Base-by-base conservation (phyloP, 2,329 filamentous ascomycete species). In the Penicillium fuscoglaucum region DNA sequence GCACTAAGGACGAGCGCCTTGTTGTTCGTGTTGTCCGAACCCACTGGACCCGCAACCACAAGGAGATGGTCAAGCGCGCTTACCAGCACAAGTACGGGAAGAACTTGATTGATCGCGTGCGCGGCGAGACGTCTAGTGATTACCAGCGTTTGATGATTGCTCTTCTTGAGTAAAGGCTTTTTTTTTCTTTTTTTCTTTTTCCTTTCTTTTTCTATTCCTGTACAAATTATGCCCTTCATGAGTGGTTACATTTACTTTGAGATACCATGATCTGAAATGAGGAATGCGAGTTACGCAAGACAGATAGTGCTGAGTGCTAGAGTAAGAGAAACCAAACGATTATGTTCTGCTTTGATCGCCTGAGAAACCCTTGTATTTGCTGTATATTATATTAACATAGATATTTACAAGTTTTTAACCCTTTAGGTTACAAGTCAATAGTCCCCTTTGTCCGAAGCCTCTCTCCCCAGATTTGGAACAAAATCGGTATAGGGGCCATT, bases 1-100 rank as follows among this genome's bases (percentile, higher is more conserved):
- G 93, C 2, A 98, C 95, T 12, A 93, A 95, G 74, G 93, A 99
- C 62, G 79, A 87, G 33, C 80, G 93, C 9, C 83, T 98, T 3
- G 84, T 96, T 17, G 83, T 87, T 29, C 83, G 92, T n/a, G 83
- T 95, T 4, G 85, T 97, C 1, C 83, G 90, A 24, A 82, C 85
- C 49, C 93, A 98, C 75, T 98, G 93, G 93, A 86, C 96, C 70
- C 82, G 82, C 39, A 82, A 80, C 55, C 85, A 90, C 66, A 82
- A 96, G 80, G 84, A 86, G 51, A 88, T 90, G 65, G 88, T 96
- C 57, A 92, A 90, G 76, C 83, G 81, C 0, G 91, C 90, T 10
- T 98, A 92, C 75, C 81, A 87, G 68, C 84, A 89, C 67, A 83
- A 83, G 47, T 96, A 88, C 75, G 82, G 84, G 65, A 85, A 79